phyloP scores from a whole-genome alignment of 495 filamentous ascomycete species.

The Xylaria bambusicola region DNA sequence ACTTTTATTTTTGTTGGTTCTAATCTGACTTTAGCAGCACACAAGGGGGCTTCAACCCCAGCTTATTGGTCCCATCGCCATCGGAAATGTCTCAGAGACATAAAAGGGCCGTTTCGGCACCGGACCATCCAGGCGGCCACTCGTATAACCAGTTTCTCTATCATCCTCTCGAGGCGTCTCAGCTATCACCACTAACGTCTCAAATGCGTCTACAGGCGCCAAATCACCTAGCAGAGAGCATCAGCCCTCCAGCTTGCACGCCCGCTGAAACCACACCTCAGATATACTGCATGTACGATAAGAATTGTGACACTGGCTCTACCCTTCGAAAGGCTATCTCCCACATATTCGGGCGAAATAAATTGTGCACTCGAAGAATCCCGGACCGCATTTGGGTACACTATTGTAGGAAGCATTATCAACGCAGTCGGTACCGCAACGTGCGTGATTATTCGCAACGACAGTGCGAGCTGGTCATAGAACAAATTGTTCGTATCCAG shows the following conservation, averaged over 20 bases:
- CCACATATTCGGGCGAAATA: constrained; percentile 89
- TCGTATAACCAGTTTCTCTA: constrained; percentile 1
- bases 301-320: constrained; percentile 52
- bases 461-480: constrained; percentile 61
- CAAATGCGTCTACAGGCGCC: no score
- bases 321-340: constrained; percentile 72
- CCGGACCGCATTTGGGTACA: constrained; percentile 67
- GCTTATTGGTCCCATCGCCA: constrained; percentile 26
- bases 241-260: no score
- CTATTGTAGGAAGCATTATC: constrained; percentile 84
- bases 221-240: no score
- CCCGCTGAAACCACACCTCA: no score
- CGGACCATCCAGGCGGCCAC: not conserved
- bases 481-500: constrained; percentile 60
- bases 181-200: no score
- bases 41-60: no score
- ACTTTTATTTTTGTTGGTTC: no score
- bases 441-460: constrained; percentile 57
- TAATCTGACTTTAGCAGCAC: no score
- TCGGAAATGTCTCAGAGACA: constrained; percentile 13
- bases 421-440: constrained; percentile 69
- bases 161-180: no score
- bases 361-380: constrained; percentile 68
- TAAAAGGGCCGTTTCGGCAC: constrained; percentile 24
- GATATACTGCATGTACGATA: constrained; percentile 41